Percentiles rank a stretch among this genome's conserved stretches.
phyloP scores from a whole-genome alignment of 768 basidiomycete genomes.

The Sarcodon sp. region DNA sequence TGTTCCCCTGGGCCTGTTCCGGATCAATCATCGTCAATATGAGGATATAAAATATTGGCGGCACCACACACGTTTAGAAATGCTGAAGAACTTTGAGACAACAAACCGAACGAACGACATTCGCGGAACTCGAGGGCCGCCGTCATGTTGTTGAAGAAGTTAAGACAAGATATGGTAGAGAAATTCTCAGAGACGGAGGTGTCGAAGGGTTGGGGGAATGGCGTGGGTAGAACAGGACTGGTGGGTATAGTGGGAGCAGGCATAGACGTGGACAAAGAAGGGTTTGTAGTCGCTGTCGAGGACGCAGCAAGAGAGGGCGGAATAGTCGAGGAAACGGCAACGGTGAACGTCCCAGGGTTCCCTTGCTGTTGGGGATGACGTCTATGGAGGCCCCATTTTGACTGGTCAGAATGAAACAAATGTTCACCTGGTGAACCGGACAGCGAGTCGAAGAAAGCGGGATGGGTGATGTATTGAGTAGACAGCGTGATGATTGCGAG shows the following conservation, averaged over 20 bases:
- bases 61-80: conserved; percentile 38
- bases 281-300: conserved; percentile 11
- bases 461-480: conserved; percentile 38
- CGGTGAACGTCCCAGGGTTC: not conserved
- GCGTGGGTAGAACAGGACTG: conserved; percentile 46
- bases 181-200: conserved; percentile 51
- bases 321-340: conserved; percentile 3
- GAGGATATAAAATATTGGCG: not conserved
- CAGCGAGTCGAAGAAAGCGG: conserved; percentile 27
- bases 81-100: conserved; percentile 37
- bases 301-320: conserved; percentile 4
- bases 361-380: conserved; percentile 16
- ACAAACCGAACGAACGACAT: conserved; percentile 68
- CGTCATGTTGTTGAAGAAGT: conserved; percentile 73
- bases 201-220: conserved; percentile 72
- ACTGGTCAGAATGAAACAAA: conserved; percentile 9
- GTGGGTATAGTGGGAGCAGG: conserved; percentile 31
- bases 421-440: conserved; percentile 8
- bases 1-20: conserved; percentile 50
- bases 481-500: conserved; percentile 42
- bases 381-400: conserved; percentile 28
- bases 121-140: conserved; percentile 40
- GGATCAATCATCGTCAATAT: conserved; percentile 1
- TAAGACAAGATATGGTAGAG: conserved; percentile 46
- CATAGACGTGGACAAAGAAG: conserved; percentile 20